Evolutionary conservation across 441 rosid genomes (phyloP).

Genomic region (Daphne laureola): DNA sequence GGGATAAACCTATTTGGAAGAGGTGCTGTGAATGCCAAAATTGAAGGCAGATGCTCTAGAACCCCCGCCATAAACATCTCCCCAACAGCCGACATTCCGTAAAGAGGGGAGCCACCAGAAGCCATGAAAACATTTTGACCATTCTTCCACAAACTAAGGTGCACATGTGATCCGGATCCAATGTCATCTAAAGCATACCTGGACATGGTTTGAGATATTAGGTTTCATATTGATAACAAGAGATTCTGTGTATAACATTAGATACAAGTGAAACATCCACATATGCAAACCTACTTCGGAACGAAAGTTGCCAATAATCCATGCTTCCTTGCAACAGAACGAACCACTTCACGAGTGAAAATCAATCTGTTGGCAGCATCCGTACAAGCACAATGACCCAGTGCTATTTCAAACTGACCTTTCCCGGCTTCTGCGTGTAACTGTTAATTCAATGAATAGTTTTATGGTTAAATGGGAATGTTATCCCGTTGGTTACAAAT

Average conservation of each 20-base stretch:
- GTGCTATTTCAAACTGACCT: constrained; percentile 84
- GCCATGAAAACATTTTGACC: constrained; percentile 76
- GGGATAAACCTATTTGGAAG: constrained; percentile 71
- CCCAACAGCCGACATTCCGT: constrained; percentile 75
- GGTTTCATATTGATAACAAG: neutral
- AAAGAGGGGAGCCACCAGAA: constrained; percentile 42
- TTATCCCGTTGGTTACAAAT: too few species aligned
- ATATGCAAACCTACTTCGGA: constrained; percentile 65
- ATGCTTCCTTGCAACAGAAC: constrained; percentile 75
- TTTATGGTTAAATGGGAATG: too few species aligned
- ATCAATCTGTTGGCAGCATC: constrained; percentile 77
- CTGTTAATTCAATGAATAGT: constrained; percentile 23
- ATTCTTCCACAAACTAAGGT: constrained; percentile 74
- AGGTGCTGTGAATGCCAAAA: constrained; percentile 79
- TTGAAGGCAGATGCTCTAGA: constrained; percentile 78
- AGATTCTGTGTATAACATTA: too few species aligned
- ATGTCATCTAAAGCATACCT: constrained; percentile 82
- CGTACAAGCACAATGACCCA: constrained; percentile 47
- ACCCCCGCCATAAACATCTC: constrained; percentile 93
- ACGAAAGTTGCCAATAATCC: constrained; percentile 79
- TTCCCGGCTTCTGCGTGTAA: constrained; percentile 85
- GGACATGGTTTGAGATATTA: neutral
- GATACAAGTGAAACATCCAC: neutral
- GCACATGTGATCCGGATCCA: constrained; percentile 97
- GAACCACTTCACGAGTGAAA: constrained; percentile 69